A percentile compares a stretch with the other conserved stretches of the same genome.
Conservation (phyloP, 225 moss, liverwort and hornwort species). For the Polytrichum commune region DNA sequence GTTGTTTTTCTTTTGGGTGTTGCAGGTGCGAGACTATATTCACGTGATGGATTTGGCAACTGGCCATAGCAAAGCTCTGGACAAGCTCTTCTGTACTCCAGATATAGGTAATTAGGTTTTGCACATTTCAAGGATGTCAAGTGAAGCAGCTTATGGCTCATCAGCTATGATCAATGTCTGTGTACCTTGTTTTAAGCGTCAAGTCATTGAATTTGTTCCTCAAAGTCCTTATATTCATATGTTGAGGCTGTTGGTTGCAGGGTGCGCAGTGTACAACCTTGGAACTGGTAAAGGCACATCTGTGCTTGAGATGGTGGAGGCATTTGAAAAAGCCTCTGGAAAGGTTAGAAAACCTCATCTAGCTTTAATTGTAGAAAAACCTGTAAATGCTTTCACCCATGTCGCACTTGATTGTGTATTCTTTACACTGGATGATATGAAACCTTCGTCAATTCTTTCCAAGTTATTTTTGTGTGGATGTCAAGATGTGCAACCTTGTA, state of each 20-base stretch:
- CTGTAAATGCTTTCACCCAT: too few relatives aligned
- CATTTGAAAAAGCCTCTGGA: constrained; percentile 53
- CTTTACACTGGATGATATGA: too few relatives aligned
- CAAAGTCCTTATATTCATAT: too few relatives aligned
- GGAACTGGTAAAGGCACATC: constrained; percentile 53
- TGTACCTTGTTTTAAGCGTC: too few relatives aligned
- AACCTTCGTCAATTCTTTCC: too few relatives aligned
- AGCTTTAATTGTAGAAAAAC: neutral
- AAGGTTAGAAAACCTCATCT: constrained; percentile 27
- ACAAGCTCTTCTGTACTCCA: constrained; percentile 67
- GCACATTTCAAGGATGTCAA: neutral
- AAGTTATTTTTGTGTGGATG: too few relatives aligned
- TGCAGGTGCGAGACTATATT: constrained; percentile 87
- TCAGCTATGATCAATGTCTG: too few relatives aligned
- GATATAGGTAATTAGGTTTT: constrained; percentile 47
- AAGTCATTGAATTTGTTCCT: too few relatives aligned
- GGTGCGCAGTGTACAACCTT: constrained; percentile 56
- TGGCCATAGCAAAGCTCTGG: constrained; percentile 81
- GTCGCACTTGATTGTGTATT: too few relatives aligned
- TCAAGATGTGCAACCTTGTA: too few relatives aligned
- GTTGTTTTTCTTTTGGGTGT: neutral
- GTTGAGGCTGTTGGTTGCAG: constrained; percentile 19
- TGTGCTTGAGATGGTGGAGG: constrained; percentile 56
- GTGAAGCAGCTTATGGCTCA: neutral
- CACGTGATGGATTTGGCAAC: constrained; percentile 91